Base-by-base conservation (phyloP, 805 yeast species). In the Candida sphagnicola region DNA sequence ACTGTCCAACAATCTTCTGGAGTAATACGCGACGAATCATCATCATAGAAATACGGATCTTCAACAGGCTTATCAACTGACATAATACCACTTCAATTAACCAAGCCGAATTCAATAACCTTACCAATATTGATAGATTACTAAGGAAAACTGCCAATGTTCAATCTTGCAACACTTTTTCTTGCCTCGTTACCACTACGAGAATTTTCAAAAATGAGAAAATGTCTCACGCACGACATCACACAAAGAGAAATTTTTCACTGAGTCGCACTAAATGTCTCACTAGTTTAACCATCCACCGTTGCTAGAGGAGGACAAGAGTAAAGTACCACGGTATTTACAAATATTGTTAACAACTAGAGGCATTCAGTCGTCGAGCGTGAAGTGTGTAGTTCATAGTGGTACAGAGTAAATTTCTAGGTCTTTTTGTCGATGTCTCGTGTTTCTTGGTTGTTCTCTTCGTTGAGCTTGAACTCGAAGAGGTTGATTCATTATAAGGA, bases 1-100 rank as follows among this genome's bases (percentile, higher is more conserved):
- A 93, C 98, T 23, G 95, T 83, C 99, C 99, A 93, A 67, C 99
- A 93, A 73, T 93, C 99, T 70, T 93, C 99, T 19, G 96, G 86
- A 23, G 98, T 89, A 67, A 93, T 87, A 46, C 59, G 55, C 46
- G 51, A 51, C 56, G 82, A 77, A 45, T 77, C 86, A 47, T 75
- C 82, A 50, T 83, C 90, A 59, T 80, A 81, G 40, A 77, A 79
- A 61, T 86, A 85, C 36, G 82, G 85, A 61, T 84, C 90, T 38
- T 62, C 70, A 30, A 34, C 50, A 26, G 39, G 44, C 18, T 31
- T 34, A 41, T 56, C 63, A 34, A 36, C 43, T n/a, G 44, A 37
- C 42, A 43, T 42, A 28, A 13, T 31, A 8, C 13, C 6, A 10
- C 15, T 13, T 13, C 6, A 8, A 8, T 26, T 12, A 26, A 34